Evolutionary conservation across 2,329 filamentous ascomycete species (phyloP).

Genomic region (Pseudocercospora crystallina): DNA sequence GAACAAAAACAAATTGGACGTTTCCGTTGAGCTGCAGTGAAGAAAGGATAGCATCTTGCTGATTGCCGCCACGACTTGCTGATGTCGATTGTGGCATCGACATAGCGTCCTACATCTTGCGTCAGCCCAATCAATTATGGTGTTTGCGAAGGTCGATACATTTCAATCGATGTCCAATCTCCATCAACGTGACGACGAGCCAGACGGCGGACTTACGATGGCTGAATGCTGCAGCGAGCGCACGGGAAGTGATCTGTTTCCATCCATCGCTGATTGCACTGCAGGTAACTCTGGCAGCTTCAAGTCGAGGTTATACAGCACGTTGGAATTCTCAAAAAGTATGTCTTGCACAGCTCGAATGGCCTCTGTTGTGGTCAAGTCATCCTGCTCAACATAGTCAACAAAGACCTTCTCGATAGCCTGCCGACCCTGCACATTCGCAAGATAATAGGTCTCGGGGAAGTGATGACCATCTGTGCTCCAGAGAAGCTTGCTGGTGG

Average conservation of each 20-base stretch:
- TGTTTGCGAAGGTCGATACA: too few species aligned
- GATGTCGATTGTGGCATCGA: too few species aligned
- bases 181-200: too few species aligned
- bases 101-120: too few species aligned
- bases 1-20: constrained; percentile 65
- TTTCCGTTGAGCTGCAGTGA: not conserved
- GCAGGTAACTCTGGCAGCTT: constrained; percentile 27
- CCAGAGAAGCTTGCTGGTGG: constrained; percentile 74
- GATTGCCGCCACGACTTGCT: too few species aligned
- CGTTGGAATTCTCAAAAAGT: constrained; percentile 74
- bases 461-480: constrained; percentile 79
- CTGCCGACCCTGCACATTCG: constrained; percentile 69
- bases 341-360: constrained; percentile 65
- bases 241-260: not conserved
- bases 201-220: too few species aligned
- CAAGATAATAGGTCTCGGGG: constrained; percentile 74
- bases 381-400: constrained; percentile 64
- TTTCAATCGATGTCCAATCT: too few species aligned
- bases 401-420: constrained; percentile 67
- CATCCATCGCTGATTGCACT: not conserved
- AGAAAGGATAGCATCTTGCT: too few species aligned
- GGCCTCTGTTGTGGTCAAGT: constrained; percentile 62
- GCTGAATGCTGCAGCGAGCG: too few species aligned
- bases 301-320: constrained; percentile 62
- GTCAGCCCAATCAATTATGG: too few species aligned